Percentiles rank a stretch among this genome's conserved stretches.
Conservation (phyloP, 2,329 filamentous ascomycete genomes). For the Botrytis tulipae region DNA sequence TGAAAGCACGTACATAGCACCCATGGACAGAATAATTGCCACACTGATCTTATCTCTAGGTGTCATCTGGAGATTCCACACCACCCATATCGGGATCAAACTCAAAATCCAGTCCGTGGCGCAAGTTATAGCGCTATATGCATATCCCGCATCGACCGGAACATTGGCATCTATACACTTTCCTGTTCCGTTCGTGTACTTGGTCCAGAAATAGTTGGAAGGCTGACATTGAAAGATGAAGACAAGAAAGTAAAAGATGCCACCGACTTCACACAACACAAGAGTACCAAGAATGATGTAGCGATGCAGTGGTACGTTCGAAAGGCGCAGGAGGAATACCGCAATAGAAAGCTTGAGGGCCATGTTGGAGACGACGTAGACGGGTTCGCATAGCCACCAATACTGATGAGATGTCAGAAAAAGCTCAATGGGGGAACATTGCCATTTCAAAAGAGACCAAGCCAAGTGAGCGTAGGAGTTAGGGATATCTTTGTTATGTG, state of each 20-base stretch:
- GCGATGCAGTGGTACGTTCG: conserved; percentile 36
- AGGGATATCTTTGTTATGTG: neutral
- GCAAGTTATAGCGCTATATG: conserved; percentile 43
- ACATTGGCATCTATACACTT: conserved; percentile 38
- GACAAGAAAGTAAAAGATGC: conserved; percentile 41
- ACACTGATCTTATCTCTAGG: conserved; percentile 41
- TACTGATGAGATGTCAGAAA: conserved; percentile 26
- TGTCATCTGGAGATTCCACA: conserved; percentile 45
- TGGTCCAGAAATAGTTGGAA: conserved; percentile 42
- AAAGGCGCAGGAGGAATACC: conserved; percentile 44
- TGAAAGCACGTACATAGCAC: conserved; percentile 40
- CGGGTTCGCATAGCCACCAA: conserved; percentile 43
- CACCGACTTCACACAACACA: conserved; percentile 38
- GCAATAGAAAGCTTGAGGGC: conserved; percentile 43
- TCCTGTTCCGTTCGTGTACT: conserved; percentile 38
- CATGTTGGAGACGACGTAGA: conserved; percentile 43
- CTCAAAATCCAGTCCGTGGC: conserved; percentile 44
- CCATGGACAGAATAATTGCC: conserved; percentile 36
- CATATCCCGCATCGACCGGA: conserved; percentile 40
- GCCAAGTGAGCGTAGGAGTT: neutral
- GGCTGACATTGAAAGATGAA: conserved; percentile 43
- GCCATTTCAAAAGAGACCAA: neutral
- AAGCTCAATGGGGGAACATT: neutral
- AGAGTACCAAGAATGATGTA: conserved; percentile 40
- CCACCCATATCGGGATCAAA: conserved; percentile 43